These are phyloP conservation scores for Dothideomycetes sp. DNA, from an alignment of 2,329 filamentous ascomycete species.

Conservation along the genomic window DNA sequence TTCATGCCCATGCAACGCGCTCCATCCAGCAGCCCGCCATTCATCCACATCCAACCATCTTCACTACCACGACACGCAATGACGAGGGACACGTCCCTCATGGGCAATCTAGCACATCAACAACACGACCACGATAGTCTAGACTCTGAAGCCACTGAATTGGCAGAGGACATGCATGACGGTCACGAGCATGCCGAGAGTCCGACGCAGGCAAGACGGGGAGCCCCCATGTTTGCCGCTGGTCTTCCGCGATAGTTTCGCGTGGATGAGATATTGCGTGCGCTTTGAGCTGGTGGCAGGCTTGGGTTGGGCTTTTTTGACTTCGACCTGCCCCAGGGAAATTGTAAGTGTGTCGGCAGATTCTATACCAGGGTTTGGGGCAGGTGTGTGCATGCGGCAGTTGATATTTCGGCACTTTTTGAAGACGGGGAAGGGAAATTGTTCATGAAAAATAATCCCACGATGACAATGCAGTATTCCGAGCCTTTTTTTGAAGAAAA, in stretches of 20 bases:
- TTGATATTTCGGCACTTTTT: no score
- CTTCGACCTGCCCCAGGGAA: no score
- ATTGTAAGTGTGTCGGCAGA: no score
- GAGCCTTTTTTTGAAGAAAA: no score
- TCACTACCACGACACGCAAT: background rate
- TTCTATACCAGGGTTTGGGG: no score
- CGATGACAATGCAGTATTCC: no score
- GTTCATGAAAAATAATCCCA: no score
- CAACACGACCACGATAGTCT: slow-evolving; percentile 3
- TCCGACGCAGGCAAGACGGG: slow-evolving; percentile 3
- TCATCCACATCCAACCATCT: slow-evolving; percentile 3
- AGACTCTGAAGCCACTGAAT: slow-evolving; percentile 7
- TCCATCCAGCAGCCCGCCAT: slow-evolving; percentile 5
- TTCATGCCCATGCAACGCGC: slow-evolving; percentile 4
- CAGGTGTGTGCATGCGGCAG: no score
- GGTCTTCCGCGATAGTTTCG: background rate
- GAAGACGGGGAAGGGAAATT: no score
- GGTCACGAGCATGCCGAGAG: slow-evolving; percentile 3
- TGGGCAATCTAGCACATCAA: background rate
- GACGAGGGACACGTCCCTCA: background rate
- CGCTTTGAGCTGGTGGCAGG: no score
- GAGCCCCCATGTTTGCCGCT: slow-evolving; percentile 3
- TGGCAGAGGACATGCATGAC: slow-evolving; percentile 6
- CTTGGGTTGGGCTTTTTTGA: no score
- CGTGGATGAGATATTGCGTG: background rate